These are phyloP conservation scores for Fragaria iinumae DNA, from an alignment of 306 rosid genomes.

Conservation along the genomic window DNA sequence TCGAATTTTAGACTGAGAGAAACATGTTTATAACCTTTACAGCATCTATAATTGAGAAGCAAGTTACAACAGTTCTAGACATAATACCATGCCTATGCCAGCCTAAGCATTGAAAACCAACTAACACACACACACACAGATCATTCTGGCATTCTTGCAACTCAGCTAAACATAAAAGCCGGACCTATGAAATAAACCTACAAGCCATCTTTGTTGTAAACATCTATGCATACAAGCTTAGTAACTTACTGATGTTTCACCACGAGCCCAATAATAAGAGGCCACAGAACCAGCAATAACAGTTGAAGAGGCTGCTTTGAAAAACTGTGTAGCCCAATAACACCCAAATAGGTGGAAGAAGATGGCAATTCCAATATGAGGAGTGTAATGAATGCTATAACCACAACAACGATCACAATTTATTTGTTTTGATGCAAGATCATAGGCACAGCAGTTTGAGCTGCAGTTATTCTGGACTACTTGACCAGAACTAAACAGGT, in stretches of 20 bases:
- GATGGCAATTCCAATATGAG: slow-evolving; percentile 76
- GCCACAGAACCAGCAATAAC: slow-evolving; percentile 95
- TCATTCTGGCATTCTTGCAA: slow-evolving; percentile 6
- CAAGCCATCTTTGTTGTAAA: slow-evolving; percentile 1
- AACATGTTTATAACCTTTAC: background rate
- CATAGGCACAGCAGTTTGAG: slow-evolving; percentile 75
- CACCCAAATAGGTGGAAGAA: slow-evolving; percentile 94
- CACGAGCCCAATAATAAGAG: slow-evolving; percentile 90
- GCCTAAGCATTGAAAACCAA: background rate
- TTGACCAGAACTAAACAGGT: slow-evolving; percentile 88
- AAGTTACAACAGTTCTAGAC: background rate
- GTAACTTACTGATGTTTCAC: slow-evolving; percentile 80
- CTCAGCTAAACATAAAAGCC: slow-evolving; percentile 5
- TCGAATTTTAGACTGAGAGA: background rate
- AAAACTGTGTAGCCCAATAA: slow-evolving; percentile 93
- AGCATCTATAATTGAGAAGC: background rate
- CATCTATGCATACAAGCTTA: slow-evolving; percentile 20
- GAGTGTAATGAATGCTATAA: slow-evolving; percentile 73
- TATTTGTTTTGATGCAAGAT: slow-evolving; percentile 59
- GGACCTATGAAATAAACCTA: background rate
- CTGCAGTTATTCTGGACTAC: slow-evolving; percentile 79
- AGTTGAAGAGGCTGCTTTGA: slow-evolving; percentile 80
- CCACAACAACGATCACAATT: slow-evolving; percentile 85
- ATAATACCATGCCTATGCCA: background rate
- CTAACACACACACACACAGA: background rate